These are phyloP conservation scores for Ophiostoma australiae DNA, from an alignment of 2,329 filamentous ascomycete genomes.

Conservation along the genomic window DNA sequence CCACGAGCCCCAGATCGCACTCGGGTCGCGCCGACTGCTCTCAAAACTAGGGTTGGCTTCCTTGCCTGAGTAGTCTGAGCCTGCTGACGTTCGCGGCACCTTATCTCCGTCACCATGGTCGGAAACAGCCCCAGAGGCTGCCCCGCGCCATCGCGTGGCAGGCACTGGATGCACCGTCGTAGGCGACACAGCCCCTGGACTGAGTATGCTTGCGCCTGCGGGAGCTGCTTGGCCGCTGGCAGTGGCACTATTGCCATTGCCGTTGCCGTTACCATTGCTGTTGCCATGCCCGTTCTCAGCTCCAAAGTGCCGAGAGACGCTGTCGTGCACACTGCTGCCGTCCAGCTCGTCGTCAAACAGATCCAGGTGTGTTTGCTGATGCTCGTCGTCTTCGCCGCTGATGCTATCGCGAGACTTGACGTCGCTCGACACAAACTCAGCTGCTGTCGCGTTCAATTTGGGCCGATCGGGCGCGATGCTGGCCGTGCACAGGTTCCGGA, in stretches of 20 bases:
- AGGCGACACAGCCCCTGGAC: conserved; percentile 36
- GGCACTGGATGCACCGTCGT: conserved; percentile 36
- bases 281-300: background rate
- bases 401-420: conserved; percentile 27
- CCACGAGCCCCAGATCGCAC: conserved; percentile 67
- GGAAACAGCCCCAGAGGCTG: conserved; percentile 37
- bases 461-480: conserved; percentile 51
- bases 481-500: conserved; percentile 69
- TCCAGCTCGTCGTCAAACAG: conserved; percentile 19
- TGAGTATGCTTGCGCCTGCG: conserved; percentile 19
- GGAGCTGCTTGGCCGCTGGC: background rate
- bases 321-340: background rate
- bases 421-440: conserved; percentile 40
- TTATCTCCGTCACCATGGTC: conserved; percentile 46
- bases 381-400: conserved; percentile 22
- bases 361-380: conserved; percentile 15
- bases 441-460: conserved; percentile 52
- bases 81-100: conserved; percentile 30
- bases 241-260: background rate
- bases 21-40: conserved; percentile 42
- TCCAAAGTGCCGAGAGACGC: conserved; percentile 8
- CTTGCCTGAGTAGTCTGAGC: conserved; percentile 31
- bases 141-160: conserved; percentile 32
- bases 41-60: conserved; percentile 30
- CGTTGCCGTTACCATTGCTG: background rate